A percentile compares a stretch with the other conserved stretches of the same genome.
Evolutionary conservation across 768 basidiomycete genomes (phyloP).

Genomic region (Lactifluus subvellereus): DNA sequence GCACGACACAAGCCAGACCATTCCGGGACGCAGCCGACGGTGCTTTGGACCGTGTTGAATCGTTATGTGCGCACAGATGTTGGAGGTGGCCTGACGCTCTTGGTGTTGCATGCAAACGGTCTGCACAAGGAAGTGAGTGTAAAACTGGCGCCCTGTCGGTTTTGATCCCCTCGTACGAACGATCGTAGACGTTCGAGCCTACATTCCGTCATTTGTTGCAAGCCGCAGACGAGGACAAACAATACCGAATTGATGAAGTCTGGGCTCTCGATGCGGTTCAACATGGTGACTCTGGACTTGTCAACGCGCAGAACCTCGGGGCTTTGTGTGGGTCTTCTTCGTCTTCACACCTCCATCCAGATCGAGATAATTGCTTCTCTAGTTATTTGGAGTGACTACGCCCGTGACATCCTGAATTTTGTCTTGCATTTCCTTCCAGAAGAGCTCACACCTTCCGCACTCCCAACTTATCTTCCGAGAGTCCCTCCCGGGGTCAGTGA

Average conservation of each 20-base stretch:
- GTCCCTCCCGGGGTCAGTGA: conserved; percentile 39
- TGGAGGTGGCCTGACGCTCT: conserved; percentile 53
- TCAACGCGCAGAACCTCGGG: conserved; percentile 56
- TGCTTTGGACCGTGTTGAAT: conserved; percentile 69
- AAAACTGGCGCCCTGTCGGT: neutral
- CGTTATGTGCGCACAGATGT: conserved; percentile 49
- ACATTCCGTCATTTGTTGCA: conserved; percentile 49
- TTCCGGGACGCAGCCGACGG: conserved; percentile 25
- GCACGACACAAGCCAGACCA: conserved; percentile 22
- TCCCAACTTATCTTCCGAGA: conserved; percentile 53
- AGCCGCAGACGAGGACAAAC: conserved; percentile 30
- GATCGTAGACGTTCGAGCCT: conserved; percentile 71
- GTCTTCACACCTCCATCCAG: neutral
- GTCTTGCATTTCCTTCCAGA: conserved; percentile 61
- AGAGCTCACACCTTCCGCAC: conserved; percentile 26
- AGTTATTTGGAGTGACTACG: conserved; percentile 78
- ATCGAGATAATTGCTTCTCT: neutral
- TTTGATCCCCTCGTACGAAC: neutral
- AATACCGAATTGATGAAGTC: conserved; percentile 53
- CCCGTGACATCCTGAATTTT: conserved; percentile 76
- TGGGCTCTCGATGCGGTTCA: conserved; percentile 83
- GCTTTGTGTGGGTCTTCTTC: conserved; percentile 46
- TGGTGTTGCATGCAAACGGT: conserved; percentile 82
- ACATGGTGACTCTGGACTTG: conserved; percentile 75
- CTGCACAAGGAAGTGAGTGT: conserved; percentile 76